Conservation (phyloP, 768 basidiomycete species). For the Trametes maxima region DNA sequence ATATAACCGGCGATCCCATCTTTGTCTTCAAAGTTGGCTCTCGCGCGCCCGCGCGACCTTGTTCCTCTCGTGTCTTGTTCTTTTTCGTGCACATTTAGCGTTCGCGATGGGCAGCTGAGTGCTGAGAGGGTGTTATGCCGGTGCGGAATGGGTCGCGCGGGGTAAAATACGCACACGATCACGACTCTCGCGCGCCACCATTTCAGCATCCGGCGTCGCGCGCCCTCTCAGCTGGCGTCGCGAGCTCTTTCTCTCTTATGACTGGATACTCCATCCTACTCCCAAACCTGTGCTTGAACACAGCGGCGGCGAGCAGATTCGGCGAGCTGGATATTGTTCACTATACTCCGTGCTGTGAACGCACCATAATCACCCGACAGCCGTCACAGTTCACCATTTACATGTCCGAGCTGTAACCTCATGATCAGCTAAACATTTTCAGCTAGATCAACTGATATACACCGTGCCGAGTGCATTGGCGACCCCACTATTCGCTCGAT, state of each 20-base stretch:
- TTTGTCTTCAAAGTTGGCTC: neutral
- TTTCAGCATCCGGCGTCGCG: neutral
- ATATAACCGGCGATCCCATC: neutral
- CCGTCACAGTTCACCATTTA: too few species aligned
- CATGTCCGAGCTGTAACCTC: too few species aligned
- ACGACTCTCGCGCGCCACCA: slow-evolving; percentile 4
- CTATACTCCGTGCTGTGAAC: too few species aligned
- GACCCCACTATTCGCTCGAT: too few species aligned
- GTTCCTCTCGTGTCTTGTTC: neutral
- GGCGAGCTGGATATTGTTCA: too few species aligned
- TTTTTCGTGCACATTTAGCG: neutral
- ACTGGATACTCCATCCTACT: too few species aligned
- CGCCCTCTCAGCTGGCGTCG: neutral
- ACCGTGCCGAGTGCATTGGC: too few species aligned
- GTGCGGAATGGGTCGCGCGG: neutral
- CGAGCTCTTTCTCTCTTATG: neutral
- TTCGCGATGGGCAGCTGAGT: neutral
- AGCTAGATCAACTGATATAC: too few species aligned
- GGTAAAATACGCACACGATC: slow-evolving; percentile 1
- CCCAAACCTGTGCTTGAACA: too few species aligned
- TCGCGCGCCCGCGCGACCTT: neutral
- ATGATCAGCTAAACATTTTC: too few species aligned
- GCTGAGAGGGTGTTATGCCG: neutral
- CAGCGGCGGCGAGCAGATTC: too few species aligned
- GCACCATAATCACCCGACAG: too few species aligned